Percentiles rank a stretch among this genome's conserved stretches.
Evolutionary conservation across 2,329 filamentous ascomycete genomes (phyloP).

Genomic region (Pseudocercospora fijiensis): DNA sequence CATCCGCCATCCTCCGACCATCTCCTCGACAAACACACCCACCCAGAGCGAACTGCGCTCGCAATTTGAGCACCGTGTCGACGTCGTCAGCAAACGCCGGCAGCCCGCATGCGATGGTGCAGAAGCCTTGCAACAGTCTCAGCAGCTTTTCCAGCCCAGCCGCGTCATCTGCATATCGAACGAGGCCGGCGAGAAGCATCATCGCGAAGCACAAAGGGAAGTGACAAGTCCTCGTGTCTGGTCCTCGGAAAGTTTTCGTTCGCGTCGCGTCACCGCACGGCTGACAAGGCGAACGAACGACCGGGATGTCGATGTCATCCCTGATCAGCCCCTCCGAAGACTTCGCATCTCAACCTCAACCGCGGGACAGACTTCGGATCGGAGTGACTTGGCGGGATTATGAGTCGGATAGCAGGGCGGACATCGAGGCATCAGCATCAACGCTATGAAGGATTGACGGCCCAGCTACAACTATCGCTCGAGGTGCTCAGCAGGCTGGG

Average conservation of each 20-base stretch:
- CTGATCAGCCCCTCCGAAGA: too few relatives aligned
- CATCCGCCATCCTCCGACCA: too few relatives aligned
- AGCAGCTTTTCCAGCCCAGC: slow-evolving; percentile 63
- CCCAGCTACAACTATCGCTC: too few relatives aligned
- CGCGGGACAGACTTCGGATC: not conserved
- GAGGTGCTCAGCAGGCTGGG: too few relatives aligned
- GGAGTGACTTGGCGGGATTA: not conserved
- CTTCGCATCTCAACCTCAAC: not conserved
- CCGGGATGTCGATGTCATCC: not conserved
- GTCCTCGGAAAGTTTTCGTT: not conserved
- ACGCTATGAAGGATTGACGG: not conserved
- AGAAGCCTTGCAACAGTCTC: slow-evolving; percentile 54
- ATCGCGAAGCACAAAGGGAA: not conserved
- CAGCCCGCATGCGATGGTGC: slow-evolving; percentile 40
- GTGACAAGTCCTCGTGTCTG: not conserved
- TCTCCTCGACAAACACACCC: slow-evolving; percentile 25
- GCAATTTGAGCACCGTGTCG: slow-evolving; percentile 40
- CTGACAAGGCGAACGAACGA: not conserved
- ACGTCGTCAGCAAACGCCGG: slow-evolving; percentile 36
- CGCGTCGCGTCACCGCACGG: not conserved
- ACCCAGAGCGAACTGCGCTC: slow-evolving; percentile 48
- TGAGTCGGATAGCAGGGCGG: too few relatives aligned
- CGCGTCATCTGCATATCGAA: slow-evolving; percentile 35
- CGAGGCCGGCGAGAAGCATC: slow-evolving; percentile 20
- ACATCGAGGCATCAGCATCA: not conserved